A percentile compares a stretch with the other conserved stretches of the same genome.
These are phyloP conservation scores for Ustilago shanxiensis DNA, from an alignment of 1,284 basidiomycete genomes.

Conservation along the genomic window DNA sequence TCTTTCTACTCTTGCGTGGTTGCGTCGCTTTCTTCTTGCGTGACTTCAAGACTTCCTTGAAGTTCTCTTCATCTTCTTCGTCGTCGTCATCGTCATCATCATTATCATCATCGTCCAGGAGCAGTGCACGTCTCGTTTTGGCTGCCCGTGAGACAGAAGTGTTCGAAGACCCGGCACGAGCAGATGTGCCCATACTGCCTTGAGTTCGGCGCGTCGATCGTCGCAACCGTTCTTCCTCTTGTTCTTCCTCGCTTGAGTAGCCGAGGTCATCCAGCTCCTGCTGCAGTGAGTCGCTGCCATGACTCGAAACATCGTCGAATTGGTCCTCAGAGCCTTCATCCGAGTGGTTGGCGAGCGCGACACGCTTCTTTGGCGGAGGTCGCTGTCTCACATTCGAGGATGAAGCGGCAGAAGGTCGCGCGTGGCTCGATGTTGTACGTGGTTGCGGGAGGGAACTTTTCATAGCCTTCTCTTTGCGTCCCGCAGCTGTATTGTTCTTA, in stretches of 20 bases:
- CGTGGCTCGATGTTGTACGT: not conserved
- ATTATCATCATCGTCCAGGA: constrained; percentile 17
- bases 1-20: not conserved
- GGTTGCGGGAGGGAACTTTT: not conserved
- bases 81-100: constrained; percentile 25
- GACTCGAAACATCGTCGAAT: constrained; percentile 5
- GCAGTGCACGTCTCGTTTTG: not conserved
- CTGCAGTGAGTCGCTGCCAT: constrained; percentile 10
- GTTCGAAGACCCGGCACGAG: not conserved
- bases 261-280: constrained; percentile 25
- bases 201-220: constrained; percentile 14
- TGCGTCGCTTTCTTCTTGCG: constrained; percentile 6
- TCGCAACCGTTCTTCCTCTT: constrained; percentile 17
- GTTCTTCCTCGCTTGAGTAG: constrained; percentile 20
- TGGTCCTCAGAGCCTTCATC: constrained; percentile 21
- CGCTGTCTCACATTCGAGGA: not conserved
- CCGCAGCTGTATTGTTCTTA: not conserved
- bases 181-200: not conserved
- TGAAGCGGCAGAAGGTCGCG: not conserved
- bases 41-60: not conserved
- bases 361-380: constrained; percentile 10
- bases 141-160: not conserved
- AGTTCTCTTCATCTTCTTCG: constrained; percentile 20
- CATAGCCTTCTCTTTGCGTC: not conserved
- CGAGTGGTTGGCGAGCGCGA: constrained; percentile 7